phyloP scores from a whole-genome alignment of 2,329 filamentous ascomycete species.

The Scortechinia acanthostroma region DNA sequence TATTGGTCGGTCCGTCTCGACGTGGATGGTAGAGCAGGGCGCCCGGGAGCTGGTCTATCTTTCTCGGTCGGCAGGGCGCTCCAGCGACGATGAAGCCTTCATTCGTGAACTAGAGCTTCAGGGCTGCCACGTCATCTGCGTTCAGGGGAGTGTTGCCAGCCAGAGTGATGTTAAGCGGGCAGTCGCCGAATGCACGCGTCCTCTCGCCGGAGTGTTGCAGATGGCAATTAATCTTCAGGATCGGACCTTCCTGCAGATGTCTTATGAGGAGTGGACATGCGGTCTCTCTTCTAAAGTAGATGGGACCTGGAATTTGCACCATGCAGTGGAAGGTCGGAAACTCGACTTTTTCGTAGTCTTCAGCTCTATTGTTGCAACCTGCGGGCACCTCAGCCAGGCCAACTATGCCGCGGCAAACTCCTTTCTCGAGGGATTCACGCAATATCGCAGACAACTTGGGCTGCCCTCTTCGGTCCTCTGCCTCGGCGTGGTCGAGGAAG shows the following conservation, averaged over 20 bases:
- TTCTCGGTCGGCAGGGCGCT: constrained; percentile 13
- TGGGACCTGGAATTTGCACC: constrained; percentile 21
- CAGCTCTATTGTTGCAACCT: constrained; percentile 23
- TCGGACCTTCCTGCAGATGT: constrained; percentile 26
- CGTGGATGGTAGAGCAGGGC: constrained; percentile 21
- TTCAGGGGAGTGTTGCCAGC: constrained; percentile 7
- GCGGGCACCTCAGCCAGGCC: constrained; percentile 18
- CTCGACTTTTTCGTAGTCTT: constrained; percentile 33
- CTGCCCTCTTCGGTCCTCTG: constrained; percentile 17
- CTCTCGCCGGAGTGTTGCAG: constrained; percentile 20
- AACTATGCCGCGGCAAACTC: constrained; percentile 26
- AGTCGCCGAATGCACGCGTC: constrained; percentile 8
- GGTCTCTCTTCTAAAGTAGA: constrained; percentile 27
- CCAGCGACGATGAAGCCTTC: constrained; percentile 5
- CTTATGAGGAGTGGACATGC: constrained; percentile 22
- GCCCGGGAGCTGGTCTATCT: constrained; percentile 23
- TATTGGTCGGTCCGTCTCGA: constrained; percentile 20
- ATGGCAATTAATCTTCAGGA: constrained; percentile 15
- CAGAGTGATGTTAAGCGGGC: constrained; percentile 4
- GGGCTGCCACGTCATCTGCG: constrained; percentile 4
- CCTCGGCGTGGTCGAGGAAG: constrained; percentile 16
- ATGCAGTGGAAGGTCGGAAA: constrained; percentile 11
- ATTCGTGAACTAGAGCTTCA: neutral
- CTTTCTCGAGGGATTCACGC: constrained; percentile 23
- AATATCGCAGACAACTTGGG: constrained; percentile 13